Conservation (phyloP, 805 yeast genomes). For the Debaryomyces hansenii region DNA sequence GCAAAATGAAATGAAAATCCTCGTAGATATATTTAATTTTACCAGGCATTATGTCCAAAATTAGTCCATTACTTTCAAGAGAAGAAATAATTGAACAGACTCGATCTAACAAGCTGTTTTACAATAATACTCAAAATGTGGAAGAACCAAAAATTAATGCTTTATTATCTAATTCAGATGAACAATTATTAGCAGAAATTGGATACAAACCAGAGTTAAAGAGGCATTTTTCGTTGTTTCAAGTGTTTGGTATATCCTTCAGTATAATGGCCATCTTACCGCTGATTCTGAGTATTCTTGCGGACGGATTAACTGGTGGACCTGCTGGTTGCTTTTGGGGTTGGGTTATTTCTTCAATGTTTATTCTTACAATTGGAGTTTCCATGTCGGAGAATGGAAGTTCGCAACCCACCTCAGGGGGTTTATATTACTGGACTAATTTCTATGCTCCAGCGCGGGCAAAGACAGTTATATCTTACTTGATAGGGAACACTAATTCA, state of each 20-base stretch:
- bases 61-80: constrained; percentile 14
- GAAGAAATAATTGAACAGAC: constrained; percentile 28
- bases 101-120: constrained; percentile 20
- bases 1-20: no score
- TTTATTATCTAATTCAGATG: constrained; percentile 18
- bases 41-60: constrained; percentile 1
- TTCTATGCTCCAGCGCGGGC: constrained; percentile 25
- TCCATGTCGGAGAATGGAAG: constrained; percentile 28
- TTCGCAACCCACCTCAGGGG: constrained; percentile 30
- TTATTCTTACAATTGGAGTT: constrained; percentile 26
- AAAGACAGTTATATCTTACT: constrained; percentile 22
- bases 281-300: constrained; percentile 24
- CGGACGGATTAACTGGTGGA: constrained; percentile 26
- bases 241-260: constrained; percentile 35
- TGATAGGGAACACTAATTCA: constrained; percentile 30
- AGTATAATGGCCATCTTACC: constrained; percentile 36
- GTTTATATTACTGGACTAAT: constrained; percentile 36
- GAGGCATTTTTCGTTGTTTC: constrained; percentile 27
- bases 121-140: constrained; percentile 29
- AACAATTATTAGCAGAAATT: constrained; percentile 30
- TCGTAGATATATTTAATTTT: not conserved
- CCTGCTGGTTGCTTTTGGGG: constrained; percentile 34
- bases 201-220: constrained; percentile 34
- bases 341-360: constrained; percentile 26
- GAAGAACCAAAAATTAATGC: constrained; percentile 19